phyloP scores from a whole-genome alignment of 2,329 filamentous ascomycete species.

The Sporothrix mexicana region DNA sequence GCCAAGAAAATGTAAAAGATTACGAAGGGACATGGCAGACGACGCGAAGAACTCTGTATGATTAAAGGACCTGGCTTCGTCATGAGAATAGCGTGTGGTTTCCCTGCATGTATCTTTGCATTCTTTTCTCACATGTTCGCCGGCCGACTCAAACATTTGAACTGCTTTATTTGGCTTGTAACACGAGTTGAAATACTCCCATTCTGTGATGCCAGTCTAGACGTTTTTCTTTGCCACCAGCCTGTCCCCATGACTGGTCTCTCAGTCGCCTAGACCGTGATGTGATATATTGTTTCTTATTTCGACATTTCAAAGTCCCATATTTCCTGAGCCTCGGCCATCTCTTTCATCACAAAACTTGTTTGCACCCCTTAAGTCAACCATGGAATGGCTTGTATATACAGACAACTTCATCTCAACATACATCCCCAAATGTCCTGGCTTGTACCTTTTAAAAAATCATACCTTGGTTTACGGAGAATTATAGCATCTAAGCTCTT shows the following conservation, averaged over 20 bases:
- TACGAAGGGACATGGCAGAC: not conserved
- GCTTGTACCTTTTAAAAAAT: not conserved
- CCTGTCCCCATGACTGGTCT: not conserved
- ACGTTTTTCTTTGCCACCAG: not conserved
- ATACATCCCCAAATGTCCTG: too few species aligned
- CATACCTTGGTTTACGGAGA: not conserved
- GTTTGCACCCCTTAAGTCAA: not conserved
- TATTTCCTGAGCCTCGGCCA: not conserved
- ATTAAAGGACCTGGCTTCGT: slow-evolving; percentile 24
- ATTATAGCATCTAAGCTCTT: not conserved
- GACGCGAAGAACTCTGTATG: not conserved
- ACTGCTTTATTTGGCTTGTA: not conserved
- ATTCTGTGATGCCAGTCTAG: not conserved
- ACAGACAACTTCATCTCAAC: not conserved
- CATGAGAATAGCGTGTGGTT: not conserved
- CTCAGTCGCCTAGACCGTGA: not conserved
- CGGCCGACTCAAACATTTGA: too few species aligned
- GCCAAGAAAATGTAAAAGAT: not conserved
- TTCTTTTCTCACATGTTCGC: not conserved
- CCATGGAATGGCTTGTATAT: not conserved
- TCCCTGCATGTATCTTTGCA: not conserved
- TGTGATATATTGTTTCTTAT: not conserved
- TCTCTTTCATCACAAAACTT: not conserved
- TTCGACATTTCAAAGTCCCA: not conserved
- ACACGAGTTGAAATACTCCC: not conserved